Percentiles rank a stretch among this genome's conserved stretches.
Evolutionary conservation across 306 rosid genomes (phyloP).

Genomic region (Quercus suber): DNA sequence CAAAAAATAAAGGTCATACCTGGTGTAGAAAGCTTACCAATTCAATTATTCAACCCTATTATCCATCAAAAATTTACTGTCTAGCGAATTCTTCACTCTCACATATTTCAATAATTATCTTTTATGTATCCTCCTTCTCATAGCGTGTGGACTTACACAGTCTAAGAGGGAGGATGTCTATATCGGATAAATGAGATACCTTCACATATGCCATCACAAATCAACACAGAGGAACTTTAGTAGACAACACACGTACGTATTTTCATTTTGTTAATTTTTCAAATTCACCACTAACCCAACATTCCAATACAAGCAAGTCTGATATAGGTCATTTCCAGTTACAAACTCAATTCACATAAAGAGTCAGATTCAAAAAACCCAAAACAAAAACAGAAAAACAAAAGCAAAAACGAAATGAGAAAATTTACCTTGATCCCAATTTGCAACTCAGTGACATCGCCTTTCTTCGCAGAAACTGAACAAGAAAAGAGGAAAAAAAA

Average conservation of each 20-base stretch:
- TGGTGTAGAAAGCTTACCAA: background rate
- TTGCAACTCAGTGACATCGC: conserved; percentile 81
- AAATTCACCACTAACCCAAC: background rate
- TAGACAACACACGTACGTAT: background rate
- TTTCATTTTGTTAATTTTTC: background rate
- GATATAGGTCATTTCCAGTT: background rate
- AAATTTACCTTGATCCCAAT: conserved; percentile 82
- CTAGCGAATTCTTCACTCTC: background rate
- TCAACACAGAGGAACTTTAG: background rate
- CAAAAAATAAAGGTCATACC: too few relatives aligned
- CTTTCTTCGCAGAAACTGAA: conserved; percentile 55
- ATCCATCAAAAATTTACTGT: background rate
- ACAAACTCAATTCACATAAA: conserved; percentile 1
- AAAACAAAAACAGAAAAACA: too few relatives aligned
- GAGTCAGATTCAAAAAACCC: background rate
- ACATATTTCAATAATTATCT: background rate
- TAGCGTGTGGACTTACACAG: too few relatives aligned
- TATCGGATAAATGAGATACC: too few relatives aligned
- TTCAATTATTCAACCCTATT: background rate
- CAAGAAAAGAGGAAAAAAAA: background rate
- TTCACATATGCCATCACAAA: background rate
- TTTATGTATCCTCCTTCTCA: too few relatives aligned
- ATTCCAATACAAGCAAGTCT: background rate
- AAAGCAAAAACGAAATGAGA: background rate
- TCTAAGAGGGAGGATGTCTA: too few relatives aligned